Evolutionary conservation across 441 rosid species (phyloP), one percentile per base, ranked within the genome.

Genomic region (Breynia disticha): DNA sequence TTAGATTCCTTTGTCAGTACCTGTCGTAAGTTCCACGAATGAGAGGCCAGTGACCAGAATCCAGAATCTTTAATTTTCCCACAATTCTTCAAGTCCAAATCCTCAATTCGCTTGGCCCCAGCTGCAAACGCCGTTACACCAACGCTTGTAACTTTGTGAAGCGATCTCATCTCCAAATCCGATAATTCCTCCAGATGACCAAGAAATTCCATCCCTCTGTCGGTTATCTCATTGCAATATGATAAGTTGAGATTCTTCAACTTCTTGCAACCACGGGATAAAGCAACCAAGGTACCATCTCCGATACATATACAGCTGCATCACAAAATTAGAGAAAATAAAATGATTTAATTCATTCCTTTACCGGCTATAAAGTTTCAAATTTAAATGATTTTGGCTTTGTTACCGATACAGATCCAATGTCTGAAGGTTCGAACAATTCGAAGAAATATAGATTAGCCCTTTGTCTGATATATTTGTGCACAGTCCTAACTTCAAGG

Each of bases 381-480:
- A 46, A 56, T 19, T 19, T 24, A 60, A 52, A 20, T 12, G 13
- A 61, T 18, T 17, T 21, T 8, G 35, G 57, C 42, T 52, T 16
- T 56, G 56, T 72, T 82, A 84, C 95, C 87, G 83, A 72, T 90
- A 90, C 11, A 90, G 80, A 77, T 90, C 96, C 52, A 90, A 84
- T 57, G 83, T 89, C 13, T 38, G 63, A 57, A 90, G 82, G 64
- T 77, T 76, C 15, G 68, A 48, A 76, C 90, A 87, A 63, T 70
- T 79, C 19, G 84, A 73, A 28, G 84, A 79, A 42, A 90, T 76
- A 60, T 70, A 70, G 46, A 57, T 69, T 19, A 85, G 52, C 64
- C 98, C 98, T 67, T 71, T 80, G 72, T 82, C 81, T 3, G 96
- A 77, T 60, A 87, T 55, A 57, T 75, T 70, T 21, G 71, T 41